Evolutionary conservation across 2,329 filamentous ascomycete genomes (phyloP), one percentile per base, ranked within the genome.

Genomic region (Fusarium sp.): DNA sequence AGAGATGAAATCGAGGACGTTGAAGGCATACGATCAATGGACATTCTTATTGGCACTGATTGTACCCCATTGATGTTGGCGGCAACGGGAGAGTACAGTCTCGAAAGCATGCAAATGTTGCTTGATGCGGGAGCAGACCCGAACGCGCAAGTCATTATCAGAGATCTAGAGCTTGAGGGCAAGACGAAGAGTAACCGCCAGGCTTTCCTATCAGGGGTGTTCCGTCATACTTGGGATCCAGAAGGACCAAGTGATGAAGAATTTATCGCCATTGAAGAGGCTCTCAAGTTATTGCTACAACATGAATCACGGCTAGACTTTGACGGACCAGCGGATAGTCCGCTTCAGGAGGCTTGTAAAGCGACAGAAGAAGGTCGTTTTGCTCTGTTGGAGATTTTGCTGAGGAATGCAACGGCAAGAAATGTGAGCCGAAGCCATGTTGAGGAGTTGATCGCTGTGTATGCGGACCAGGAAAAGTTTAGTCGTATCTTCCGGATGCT

Each of bases 51-150:
- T 4, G 54, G 33, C n/a, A 63, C 39, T 12, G 55, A 57, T 28
- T 61, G 58, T 6, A 65, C 42, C n/a, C 56, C 44, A 6, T 53
- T 71, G 0, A 21, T 71, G 9, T 62, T 62, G 15, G 33, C 56
- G 38, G 31, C 66, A 13, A 55, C 16, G 8, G 23, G 28, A 11
- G n/a, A 47, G 12, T 12, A n/a, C 12, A 57, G 35, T 18, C 31
- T 57, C n/a, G 33, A 49, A 5, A 49, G 21, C 7, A 59, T 68
- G 43, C n/a, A 29, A 11, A 26, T 48, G 2, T 21, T 66, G 4
- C 46, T 70, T 21, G 33, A 37, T 6, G 43, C 41, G 12, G 69
- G 59, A 20, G 53, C 56, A 12, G 47, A 65, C 38, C 29, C 43
- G 5, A 49, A 63, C n/a, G 15, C 28, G 3, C 20, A 20, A 2